Base-by-base conservation (phyloP, 2,329 filamentous ascomycete species). In the Zelopaecilomyces penicillatus region DNA sequence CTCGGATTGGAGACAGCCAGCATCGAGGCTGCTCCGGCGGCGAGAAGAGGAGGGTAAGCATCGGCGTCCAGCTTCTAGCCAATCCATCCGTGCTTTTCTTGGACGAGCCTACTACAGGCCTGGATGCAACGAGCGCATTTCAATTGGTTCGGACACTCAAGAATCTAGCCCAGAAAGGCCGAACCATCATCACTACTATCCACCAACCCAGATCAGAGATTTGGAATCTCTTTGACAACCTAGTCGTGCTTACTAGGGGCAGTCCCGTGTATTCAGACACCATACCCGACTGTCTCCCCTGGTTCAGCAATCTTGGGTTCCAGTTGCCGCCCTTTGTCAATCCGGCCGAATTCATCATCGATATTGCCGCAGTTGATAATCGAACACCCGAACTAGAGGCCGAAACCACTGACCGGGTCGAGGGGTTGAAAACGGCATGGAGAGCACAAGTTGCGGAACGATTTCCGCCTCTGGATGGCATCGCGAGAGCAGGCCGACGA, bases 121-220 rank as follows among this genome's bases (percentile, higher is more conserved):
- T 90, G 6, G 85, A 90, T 63, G 83, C 85, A 0, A 87, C 83
- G 2, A 87, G 82, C 56, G 85, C 85, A 0, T 87, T 80, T 53
- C 84, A 88, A 52, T 73, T 90, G 0, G 71, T 89, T 0, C 71
- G 79, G 30, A 88, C 83, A 0, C 63, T 89, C 6, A 87, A 87
- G 56, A 69, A 66, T 6, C 68, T 90, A 2, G 82, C 84, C 0
- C 69, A 69, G 32, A 83, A 83, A 57, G 84, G 83, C 0, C 69
- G 84, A 27, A 89, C 83, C 0, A 71, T 89, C 44, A 75, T 89
- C 10, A 82, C 81, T 0, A 87, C 83, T 0, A 85, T 90, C 32
- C 85, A 90, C 58, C 83, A 87, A 50, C 85, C 85, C 19, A 73
- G 85, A 19, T 87, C 83, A 0, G 85, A 89, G 58, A 89, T 90